These are phyloP conservation scores for Metrosideros polymorpha DNA, from an alignment of 441 rosid genomes.

Conservation along the genomic window DNA sequence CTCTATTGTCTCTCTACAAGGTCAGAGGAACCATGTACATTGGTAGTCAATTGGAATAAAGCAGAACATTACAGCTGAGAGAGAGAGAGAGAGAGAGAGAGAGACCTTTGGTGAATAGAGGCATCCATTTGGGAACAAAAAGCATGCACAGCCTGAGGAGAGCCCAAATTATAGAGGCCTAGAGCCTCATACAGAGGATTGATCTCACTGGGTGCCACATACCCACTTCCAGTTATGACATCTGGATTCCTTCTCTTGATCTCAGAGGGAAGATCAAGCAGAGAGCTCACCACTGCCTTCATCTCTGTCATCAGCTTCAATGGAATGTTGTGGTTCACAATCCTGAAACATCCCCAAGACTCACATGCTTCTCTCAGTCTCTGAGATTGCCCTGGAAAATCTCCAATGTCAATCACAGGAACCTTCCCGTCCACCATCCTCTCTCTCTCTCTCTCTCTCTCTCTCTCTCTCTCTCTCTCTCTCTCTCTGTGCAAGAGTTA, in stretches of 20 bases:
- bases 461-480: too few relatives aligned
- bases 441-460: background rate
- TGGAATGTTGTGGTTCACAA: constrained; percentile 47
- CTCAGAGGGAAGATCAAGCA: constrained; percentile 50
- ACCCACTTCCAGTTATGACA: constrained; percentile 47
- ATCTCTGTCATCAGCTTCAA: constrained; percentile 35
- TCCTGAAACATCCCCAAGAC: constrained; percentile 61
- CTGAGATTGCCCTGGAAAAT: constrained; percentile 17
- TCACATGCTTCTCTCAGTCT: constrained; percentile 41
- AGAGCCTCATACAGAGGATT: constrained; percentile 65
- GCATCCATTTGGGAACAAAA: constrained; percentile 57
- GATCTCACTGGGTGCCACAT: constrained; percentile 25
- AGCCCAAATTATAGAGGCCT: constrained; percentile 45
- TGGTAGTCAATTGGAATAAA: background rate
- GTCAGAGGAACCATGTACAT: background rate
- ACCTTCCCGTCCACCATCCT: background rate
- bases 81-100: background rate
- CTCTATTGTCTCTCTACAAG: background rate
- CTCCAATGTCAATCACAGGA: constrained; percentile 37
- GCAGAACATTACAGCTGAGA: background rate
- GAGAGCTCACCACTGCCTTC: constrained; percentile 41
- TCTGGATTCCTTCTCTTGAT: constrained; percentile 39
- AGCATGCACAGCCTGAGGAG: constrained; percentile 28
- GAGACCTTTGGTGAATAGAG: constrained; percentile 43
- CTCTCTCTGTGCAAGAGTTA: too few relatives aligned